Evolutionary conservation across 345 rosid species (phyloP), one percentile per base, ranked within the genome.

Genomic region (Euphorbia pulcherrima): DNA sequence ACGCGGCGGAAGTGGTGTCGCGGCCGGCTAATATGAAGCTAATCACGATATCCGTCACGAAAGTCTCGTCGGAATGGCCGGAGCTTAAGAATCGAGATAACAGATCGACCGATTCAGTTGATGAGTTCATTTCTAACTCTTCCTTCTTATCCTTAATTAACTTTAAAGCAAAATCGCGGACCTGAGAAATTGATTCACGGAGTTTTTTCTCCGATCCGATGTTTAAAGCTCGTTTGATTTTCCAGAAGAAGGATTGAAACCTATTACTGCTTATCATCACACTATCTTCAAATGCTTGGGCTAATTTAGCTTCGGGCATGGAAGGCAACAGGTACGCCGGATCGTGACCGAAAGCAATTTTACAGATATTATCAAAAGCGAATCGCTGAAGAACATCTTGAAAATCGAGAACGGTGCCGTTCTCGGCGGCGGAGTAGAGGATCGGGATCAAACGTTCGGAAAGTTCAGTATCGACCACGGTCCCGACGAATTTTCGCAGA

Each of bases 1-100:
- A 70, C 16, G 91, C 91, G n/a, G 92, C 79, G n/a, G 92, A 87
- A 16, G 89, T 89, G 0, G 96, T 75, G 78, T 90, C 96, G 6
- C 86, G 73, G 57, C 93, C 91, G 0, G 93, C 93, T 14, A 86
- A 83, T 2, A 81, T 77, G 58, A 87, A 86, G 51, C 91, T 90
- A 26, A 87, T 80, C 23, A 86, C 82, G 40, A 87, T 83, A 60
- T 87, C 92, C 0, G 70, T 75, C 65, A 83, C 65, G 68, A 84
- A 64, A 61, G 30, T 72, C 74, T 87, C 89, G 47, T 79, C 83
- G 0, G 83, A 71, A 28, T 12, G 75, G 16, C 86, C 83, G 0
- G 91, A 86, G 76, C 62, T 76, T 55, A 89, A 75, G 71, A 85
- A 89, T 27, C 85, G 27, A 0, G 88, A 85, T 23, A 89, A 74